Conservation (phyloP, 768 basidiomycete species). For the Chalciporus sphaerocephalus region DNA sequence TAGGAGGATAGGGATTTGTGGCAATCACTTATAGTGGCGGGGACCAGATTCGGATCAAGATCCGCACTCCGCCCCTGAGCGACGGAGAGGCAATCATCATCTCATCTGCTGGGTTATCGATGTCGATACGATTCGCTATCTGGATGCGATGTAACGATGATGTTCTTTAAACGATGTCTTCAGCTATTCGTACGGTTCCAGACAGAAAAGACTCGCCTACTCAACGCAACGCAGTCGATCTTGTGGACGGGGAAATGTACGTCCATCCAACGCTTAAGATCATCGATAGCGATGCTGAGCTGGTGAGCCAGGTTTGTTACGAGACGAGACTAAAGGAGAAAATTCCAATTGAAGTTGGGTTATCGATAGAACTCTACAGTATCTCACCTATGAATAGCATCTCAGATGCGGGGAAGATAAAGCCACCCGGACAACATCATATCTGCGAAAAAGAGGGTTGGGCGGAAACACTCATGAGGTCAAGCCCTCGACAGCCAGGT, state of each 20-base stretch:
- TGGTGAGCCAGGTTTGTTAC: background rate
- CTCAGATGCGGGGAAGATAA: constrained; percentile 15
- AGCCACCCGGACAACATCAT: constrained; percentile 11
- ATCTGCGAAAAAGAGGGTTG: constrained; percentile 2
- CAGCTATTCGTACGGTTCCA: constrained; percentile 1
- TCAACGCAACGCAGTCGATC: background rate
- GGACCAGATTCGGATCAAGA: constrained; percentile 74
- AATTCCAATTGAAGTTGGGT: constrained; percentile 3
- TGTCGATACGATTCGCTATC: constrained; percentile 23
- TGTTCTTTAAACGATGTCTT: constrained; percentile 5
- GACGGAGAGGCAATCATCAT: constrained; percentile 4
- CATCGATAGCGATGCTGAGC: background rate
- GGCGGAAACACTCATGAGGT: background rate
- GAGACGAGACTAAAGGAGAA: background rate
- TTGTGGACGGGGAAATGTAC: too few relatives aligned
- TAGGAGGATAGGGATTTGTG: constrained; percentile 21
- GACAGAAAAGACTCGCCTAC: too few relatives aligned
- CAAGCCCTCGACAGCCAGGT: background rate
- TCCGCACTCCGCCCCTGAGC: constrained; percentile 42
- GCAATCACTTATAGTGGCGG: constrained; percentile 40
- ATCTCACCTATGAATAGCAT: constrained; percentile 22
- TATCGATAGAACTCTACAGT: constrained; percentile 22
- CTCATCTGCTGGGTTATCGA: constrained; percentile 27
- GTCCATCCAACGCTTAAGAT: background rate
- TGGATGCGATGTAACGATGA: background rate